Evolutionary conservation across 495 filamentous ascomycete genomes (phyloP), one percentile per base, ranked within the genome.

Genomic region (Entonaema liquescens): DNA sequence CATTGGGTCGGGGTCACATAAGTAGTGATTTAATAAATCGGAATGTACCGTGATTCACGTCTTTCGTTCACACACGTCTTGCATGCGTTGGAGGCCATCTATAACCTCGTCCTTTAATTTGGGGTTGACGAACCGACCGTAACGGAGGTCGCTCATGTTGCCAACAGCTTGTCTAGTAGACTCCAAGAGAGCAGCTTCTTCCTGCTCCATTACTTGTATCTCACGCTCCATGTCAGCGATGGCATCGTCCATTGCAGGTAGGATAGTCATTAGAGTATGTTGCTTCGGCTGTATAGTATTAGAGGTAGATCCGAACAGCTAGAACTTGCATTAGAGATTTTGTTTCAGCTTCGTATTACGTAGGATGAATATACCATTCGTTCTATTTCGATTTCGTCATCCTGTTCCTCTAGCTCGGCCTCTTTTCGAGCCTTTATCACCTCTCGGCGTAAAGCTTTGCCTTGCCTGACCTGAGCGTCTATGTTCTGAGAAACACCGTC

Each of bases 101-200:
- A 89, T 80, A 47, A 92, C 81, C 61, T 92, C 87, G 17, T 87
- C 85, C 25, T 83, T 80, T 3, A 87, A 80, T 26, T 87, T 83
- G 33, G 83, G 78, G 65, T 89, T 91, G 64, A 85, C 82, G 67
- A 93, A 84, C 59, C 89, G 90, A 36, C 93, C 92, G 73, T 95
- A 95, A 49, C 92, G 89, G 28, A 96, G 84, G 75, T 95, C 93
- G 74, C 92, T 95, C 81, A 97, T 77, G 50, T 88, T 87, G 28
- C 89, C 89, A 33, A 93, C 86, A 0, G 85, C 89, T 33, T 84
- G 80, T 62, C 84, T 83, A 49, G 94, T 84, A 36, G 89, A 84
- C 9, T 84, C 82, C 29, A 93, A 76, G 12, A 93, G 79, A 2
- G 70, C 66, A 0, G 86, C 82, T 35, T 91, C 88, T 66, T 95